phyloP scores from a whole-genome alignment of 106 monocot species.

The Amphibolis antarctica region DNA sequence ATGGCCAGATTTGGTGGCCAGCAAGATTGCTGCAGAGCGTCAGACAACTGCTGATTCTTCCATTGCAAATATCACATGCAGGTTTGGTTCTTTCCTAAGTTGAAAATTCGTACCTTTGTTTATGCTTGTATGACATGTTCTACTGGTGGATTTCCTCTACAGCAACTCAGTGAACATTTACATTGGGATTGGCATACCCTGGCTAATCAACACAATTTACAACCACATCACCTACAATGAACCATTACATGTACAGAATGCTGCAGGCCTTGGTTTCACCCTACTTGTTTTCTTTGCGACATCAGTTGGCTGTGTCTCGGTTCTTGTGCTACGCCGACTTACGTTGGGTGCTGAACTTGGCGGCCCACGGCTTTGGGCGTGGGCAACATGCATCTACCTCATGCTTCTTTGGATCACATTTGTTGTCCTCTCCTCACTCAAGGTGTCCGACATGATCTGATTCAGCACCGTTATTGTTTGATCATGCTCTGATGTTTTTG shows the following conservation, averaged over 20 bases:
- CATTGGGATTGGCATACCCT: conserved; percentile 70
- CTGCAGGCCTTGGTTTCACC: conserved; percentile 64
- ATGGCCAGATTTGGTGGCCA: conserved; percentile 86
- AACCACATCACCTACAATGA: conserved; percentile 42
- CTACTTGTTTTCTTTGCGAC: conserved; percentile 71
- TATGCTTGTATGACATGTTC: too few relatives aligned
- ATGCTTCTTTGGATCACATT: conserved; percentile 66
- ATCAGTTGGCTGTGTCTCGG: conserved; percentile 47
- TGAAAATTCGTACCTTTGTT: background rate
- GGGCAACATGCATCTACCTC: conserved; percentile 54
- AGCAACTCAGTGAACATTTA: conserved; percentile 90
- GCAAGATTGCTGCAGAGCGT: conserved; percentile 84
- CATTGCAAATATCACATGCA: conserved; percentile 87
- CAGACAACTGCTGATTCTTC: conserved; percentile 78
- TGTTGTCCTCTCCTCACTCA: conserved; percentile 57
- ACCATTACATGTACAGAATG: conserved; percentile 46
- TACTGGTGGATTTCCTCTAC: conserved; percentile 4
- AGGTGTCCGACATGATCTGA: conserved; percentile 52
- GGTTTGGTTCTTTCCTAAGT: conserved; percentile 19
- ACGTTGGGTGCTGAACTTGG: conserved; percentile 65
- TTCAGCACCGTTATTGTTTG: background rate
- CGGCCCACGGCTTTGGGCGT: conserved; percentile 64
- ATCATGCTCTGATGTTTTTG: too few relatives aligned
- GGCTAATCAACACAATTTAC: conserved; percentile 63
- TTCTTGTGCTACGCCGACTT: conserved; percentile 54